Conservation (phyloP, 176 grass and related monocot species). For the Pontederia paniculata region DNA sequence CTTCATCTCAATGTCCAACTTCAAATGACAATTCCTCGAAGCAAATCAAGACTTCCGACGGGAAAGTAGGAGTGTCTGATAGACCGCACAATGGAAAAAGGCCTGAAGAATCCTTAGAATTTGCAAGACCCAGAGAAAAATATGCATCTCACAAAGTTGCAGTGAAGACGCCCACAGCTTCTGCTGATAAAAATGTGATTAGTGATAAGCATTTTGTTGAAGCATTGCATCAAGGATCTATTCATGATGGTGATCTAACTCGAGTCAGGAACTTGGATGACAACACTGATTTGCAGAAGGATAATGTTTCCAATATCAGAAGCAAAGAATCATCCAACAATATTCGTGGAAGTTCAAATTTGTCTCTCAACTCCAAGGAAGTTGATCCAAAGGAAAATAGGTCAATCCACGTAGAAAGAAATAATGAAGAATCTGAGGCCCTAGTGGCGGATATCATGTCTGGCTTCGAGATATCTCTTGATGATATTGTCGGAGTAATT, state of each 20-base stretch:
- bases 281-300: background rate
- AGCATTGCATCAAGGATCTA: background rate
- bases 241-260: background rate
- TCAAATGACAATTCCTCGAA: slow-evolving; percentile 20
- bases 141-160: background rate
- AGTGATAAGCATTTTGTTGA: slow-evolving; percentile 1
- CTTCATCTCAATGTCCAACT: slow-evolving; percentile 18
- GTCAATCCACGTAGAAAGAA: slow-evolving; percentile 10
- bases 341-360: background rate
- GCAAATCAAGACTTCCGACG: slow-evolving; percentile 15
- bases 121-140: background rate
- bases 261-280: background rate
- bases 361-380: background rate
- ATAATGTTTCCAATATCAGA: background rate
- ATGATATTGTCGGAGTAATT: slow-evolving; percentile 26
- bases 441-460: slow-evolving; percentile 32
- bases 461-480: slow-evolving; percentile 42
- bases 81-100: background rate
- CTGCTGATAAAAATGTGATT: background rate
- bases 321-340: background rate
- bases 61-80: slow-evolving; percentile 17
- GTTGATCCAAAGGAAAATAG: background rate
- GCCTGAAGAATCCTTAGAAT: background rate
- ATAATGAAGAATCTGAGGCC: slow-evolving; percentile 26
- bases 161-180: background rate